These are phyloP conservation scores for Opeltia flavorubescens DNA, from an alignment of 495 filamentous ascomycete species.

Conservation along the genomic window DNA sequence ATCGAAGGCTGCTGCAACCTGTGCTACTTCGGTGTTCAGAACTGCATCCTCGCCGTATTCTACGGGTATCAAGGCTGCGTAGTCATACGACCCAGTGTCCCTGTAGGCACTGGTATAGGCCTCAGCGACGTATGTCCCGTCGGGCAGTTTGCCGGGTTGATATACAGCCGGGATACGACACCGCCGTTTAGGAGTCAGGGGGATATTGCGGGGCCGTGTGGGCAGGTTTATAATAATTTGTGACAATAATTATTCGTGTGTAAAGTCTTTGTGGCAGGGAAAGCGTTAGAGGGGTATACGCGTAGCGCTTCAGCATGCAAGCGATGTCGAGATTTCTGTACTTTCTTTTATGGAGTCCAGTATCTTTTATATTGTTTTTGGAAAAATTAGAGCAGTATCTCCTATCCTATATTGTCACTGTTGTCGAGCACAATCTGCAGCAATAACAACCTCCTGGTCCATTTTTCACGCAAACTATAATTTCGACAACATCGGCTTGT, in stretches of 20 bases:
- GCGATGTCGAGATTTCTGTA: no score
- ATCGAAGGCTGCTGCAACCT: constrained; percentile 13
- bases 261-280: no score
- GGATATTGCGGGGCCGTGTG: constrained; percentile 14
- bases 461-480: no score
- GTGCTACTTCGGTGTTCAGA: constrained; percentile 12
- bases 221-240: constrained; percentile 10
- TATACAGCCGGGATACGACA: constrained; percentile 7
- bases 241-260: not conserved
- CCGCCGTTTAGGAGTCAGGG: constrained; percentile 13
- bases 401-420: no score
- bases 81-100: constrained; percentile 2
- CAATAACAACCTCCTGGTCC: no score
- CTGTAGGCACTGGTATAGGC: constrained; percentile 2
- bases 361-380: no score
- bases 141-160: constrained; percentile 8
- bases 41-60: constrained; percentile 13
- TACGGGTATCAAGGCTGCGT: constrained; percentile 16
- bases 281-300: no score
- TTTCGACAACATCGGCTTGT: no score
- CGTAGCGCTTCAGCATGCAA: no score
- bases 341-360: no score
- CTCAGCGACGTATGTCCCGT: constrained; percentile 9
- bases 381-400: no score
- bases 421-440: no score